Base-by-base conservation (phyloP, 257 asterid species). In the Capsicum pubescens region DNA sequence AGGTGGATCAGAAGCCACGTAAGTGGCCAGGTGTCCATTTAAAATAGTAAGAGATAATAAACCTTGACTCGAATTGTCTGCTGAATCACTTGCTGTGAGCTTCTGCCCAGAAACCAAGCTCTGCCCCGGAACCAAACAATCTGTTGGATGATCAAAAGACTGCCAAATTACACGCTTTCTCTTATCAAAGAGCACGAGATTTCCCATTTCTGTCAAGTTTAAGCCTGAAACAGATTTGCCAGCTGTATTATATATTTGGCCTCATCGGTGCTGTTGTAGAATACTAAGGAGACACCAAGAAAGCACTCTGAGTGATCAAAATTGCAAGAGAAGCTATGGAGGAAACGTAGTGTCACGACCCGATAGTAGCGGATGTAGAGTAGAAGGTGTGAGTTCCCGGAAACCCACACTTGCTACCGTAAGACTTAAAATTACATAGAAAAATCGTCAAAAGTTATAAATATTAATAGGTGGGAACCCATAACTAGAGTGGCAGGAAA, bases 11-110 rank as follows among this genome's bases (percentile, higher is more conserved):
- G 88, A 56, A 14, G 17, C 8, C 9, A 69, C 32, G 46, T 57
- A 83, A 8, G 88, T 76, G 5, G 17, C 58, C 46, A 6, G n/a
- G 9, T 71, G 32, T 14, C 13, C 48, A 14, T 2, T 3, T 26
- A 12, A 26, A 39, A 68, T 9, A 19, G 74, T n/a, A 13, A 67
- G 42, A 57, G 54, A 42, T 4, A 48, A 26, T 69, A 70, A 69
- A 69, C 86, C 83, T 79, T 54, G 60, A 58, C 83, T 83, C 81
- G 12, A 0, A 79, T 80, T 71, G 58, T 44, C 3, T 21, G 70
- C 80, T 2, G 86, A 86, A 52, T 80, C 83, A 10, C 86, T 70
- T 17, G 88, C 83, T 36, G 4, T 70, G 12, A 86, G 61, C 57
- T 56, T 84, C 72, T 70, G 86, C 3, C 86, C 80, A 0, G 50